These are phyloP conservation scores for Schizochytrium sp. DNA, from an alignment of 108 stramenopile genomes.

Conservation along the genomic window DNA sequence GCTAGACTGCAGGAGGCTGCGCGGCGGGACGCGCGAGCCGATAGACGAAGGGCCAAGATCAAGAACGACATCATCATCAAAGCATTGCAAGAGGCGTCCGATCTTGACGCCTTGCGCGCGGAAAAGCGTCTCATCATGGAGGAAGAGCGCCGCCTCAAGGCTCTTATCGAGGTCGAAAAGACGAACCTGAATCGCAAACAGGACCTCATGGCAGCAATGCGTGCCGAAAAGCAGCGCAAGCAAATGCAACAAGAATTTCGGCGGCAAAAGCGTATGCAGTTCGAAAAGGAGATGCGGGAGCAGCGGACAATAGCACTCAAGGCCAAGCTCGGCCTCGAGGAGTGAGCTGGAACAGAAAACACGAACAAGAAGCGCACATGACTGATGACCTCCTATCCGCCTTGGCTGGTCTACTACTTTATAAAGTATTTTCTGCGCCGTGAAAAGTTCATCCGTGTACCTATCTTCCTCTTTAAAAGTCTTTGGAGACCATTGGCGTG, in stretches of 20 bases:
- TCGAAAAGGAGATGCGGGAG: not conserved
- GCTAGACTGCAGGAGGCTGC: conserved; percentile 38
- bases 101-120: conserved; percentile 49
- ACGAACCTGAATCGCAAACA: conserved; percentile 39
- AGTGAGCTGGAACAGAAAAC: not conserved
- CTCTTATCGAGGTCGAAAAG: conserved; percentile 53
- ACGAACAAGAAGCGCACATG: not conserved
- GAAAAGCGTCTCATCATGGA: conserved; percentile 56
- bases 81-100: conserved; percentile 49
- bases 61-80: conserved; percentile 49
- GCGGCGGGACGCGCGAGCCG: conserved; percentile 22
- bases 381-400: not conserved
- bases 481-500: not conserved
- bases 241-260: conserved; percentile 35
- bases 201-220: conserved; percentile 44
- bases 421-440: not conserved
- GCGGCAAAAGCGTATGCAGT: conserved; percentile 15
- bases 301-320: not conserved
- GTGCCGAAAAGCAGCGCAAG: conserved; percentile 53
- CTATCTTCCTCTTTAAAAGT: not conserved
- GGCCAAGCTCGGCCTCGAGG: not conserved
- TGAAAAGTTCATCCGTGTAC: not conserved
- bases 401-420: not conserved
- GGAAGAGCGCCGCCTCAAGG: conserved; percentile 54
- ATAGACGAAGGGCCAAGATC: conserved; percentile 36